phyloP scores from a whole-genome alignment of 2,329 filamentous ascomycete species.

The Aureobasidium subglaciale region DNA sequence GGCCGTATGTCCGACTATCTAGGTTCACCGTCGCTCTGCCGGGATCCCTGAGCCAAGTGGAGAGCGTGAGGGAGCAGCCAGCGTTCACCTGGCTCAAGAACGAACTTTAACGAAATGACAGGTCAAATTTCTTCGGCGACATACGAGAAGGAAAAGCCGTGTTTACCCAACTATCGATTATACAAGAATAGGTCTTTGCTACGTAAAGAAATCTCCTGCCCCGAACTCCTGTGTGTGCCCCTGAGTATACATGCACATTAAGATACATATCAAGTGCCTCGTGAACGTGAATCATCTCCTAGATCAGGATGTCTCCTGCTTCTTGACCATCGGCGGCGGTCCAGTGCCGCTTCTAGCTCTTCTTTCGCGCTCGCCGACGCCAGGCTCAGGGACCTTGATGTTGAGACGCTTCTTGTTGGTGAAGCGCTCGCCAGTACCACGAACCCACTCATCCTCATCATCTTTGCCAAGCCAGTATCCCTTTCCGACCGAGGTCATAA shows the following conservation, averaged over 20 bases:
- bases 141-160: not conserved
- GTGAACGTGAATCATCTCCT: not conserved
- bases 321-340: slow-evolving; percentile 33
- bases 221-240: slow-evolving; percentile 5
- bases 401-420: slow-evolving; percentile 31
- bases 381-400: slow-evolving; percentile 36
- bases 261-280: not conserved
- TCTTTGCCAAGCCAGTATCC: slow-evolving; percentile 73
- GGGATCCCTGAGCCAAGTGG: slow-evolving; percentile 1
- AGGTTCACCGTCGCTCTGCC: not conserved
- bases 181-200: not conserved
- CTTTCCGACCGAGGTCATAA: slow-evolving; percentile 66
- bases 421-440: slow-evolving; percentile 55
- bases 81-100: not conserved
- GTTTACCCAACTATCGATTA: not conserved
- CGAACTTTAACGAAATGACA: slow-evolving; percentile 4
- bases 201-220: not conserved
- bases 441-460: slow-evolving; percentile 58
- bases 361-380: slow-evolving; percentile 51
- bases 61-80: not conserved
- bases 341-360: slow-evolving; percentile 56
- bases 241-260: slow-evolving; percentile 1
- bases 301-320: slow-evolving; percentile 1
- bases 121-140: not conserved
- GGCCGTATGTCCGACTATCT: no score